phyloP scores from a whole-genome alignment of 2,329 filamentous ascomycete species.

The Claviceps pazoutovae region DNA sequence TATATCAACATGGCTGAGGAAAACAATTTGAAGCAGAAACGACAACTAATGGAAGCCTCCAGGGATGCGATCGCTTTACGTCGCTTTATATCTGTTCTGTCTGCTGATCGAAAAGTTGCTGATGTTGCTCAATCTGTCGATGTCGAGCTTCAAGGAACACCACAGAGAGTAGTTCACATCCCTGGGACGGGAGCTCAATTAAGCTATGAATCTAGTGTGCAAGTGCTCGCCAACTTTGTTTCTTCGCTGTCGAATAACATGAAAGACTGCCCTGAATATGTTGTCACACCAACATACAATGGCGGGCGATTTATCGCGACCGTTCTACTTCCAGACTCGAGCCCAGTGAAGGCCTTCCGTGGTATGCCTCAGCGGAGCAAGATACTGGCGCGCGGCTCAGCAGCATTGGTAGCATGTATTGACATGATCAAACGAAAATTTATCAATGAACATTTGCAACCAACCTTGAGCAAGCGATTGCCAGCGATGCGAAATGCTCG shows the following conservation, averaged over 20 bases:
- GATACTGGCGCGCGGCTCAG: constrained; percentile 69
- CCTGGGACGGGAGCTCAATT: constrained; percentile 59
- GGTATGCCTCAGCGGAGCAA: constrained; percentile 57
- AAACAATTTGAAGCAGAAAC: constrained; percentile 47
- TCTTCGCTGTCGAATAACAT: constrained; percentile 37
- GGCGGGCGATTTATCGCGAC: constrained; percentile 58
- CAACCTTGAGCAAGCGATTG: constrained; percentile 55
- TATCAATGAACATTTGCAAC: constrained; percentile 61
- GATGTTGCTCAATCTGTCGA: constrained; percentile 11
- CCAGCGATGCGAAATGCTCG: constrained; percentile 79
- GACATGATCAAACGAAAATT: constrained; percentile 50
- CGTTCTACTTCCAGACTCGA: constrained; percentile 60
- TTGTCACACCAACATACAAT: constrained; percentile 32
- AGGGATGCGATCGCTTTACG: constrained; percentile 51
- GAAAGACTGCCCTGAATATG: constrained; percentile 39
- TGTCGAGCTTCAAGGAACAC: constrained; percentile 10
- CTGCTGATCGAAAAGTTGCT: constrained; percentile 50
- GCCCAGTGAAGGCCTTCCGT: constrained; percentile 52
- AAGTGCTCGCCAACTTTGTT: constrained; percentile 59
- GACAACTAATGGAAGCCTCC: constrained; percentile 44
- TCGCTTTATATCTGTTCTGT: constrained; percentile 61
- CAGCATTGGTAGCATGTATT: constrained; percentile 73
- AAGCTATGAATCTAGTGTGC: constrained; percentile 61
- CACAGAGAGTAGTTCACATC: constrained; percentile 43
- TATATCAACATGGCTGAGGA: constrained; percentile 76